Percentiles rank a stretch among this genome's conserved stretches.
Conservation (phyloP, 441 rosid species). For the Jatropha multifida region DNA sequence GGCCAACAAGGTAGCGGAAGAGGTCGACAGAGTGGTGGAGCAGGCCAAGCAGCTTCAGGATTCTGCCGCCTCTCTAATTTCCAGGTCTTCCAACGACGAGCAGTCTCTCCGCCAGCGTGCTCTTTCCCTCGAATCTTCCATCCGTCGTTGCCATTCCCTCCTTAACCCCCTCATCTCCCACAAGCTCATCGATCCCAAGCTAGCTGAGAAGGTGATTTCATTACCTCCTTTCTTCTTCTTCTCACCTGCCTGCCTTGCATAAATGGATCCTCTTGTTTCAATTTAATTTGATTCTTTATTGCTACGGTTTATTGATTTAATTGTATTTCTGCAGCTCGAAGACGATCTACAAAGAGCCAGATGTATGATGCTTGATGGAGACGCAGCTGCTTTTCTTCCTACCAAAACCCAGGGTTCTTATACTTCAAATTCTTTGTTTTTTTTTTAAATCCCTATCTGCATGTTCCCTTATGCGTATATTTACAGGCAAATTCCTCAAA, state of each 20-base stretch:
- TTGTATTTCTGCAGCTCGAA: conserved; percentile 47
- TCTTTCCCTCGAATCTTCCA: conserved; percentile 68
- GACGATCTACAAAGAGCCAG: conserved; percentile 81
- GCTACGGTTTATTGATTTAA: not conserved
- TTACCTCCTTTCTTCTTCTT: not conserved
- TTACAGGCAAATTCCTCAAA: conserved; percentile 68
- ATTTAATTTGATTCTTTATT: not conserved
- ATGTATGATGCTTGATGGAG: conserved; percentile 72
- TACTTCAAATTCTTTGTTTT: not conserved
- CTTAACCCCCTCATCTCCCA: conserved; percentile 42
- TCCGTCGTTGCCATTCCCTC: conserved; percentile 62
- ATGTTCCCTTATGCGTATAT: not conserved
- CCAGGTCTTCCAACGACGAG: conserved; percentile 61
- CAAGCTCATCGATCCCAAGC: conserved; percentile 50
- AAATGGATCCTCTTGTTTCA: too few species aligned
- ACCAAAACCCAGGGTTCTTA: conserved; percentile 60
- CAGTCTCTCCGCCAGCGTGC: conserved; percentile 69
- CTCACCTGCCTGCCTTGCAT: too few species aligned
- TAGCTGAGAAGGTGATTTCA: conserved; percentile 56
- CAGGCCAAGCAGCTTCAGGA: conserved; percentile 84
- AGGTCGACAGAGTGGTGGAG: conserved; percentile 60
- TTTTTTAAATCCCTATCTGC: not conserved
- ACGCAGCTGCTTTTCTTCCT: conserved; percentile 81
- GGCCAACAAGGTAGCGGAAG: conserved; percentile 53
- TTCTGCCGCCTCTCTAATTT: conserved; percentile 56